Conservation (phyloP, 495 filamentous ascomycete genomes). For the Clohesyomyces aquaticus region DNA sequence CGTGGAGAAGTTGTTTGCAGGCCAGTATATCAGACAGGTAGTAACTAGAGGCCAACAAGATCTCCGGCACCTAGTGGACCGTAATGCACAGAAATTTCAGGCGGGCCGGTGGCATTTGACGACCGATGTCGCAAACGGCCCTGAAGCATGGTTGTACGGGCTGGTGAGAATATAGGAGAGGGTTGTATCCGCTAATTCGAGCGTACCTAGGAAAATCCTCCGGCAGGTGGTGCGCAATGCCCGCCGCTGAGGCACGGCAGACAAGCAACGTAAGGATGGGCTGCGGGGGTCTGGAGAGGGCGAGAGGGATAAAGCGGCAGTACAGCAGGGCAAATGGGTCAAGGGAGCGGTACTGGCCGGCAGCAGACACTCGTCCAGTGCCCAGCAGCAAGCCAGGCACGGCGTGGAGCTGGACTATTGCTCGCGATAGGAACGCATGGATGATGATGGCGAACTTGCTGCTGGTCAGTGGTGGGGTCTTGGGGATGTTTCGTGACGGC, state of each 20-base stretch:
- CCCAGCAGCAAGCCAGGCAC: conserved; percentile 24
- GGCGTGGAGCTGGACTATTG: conserved; percentile 9
- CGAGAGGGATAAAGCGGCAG: conserved; percentile 13
- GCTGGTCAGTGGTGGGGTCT: conserved; percentile 16
- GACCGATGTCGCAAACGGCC: conserved; percentile 42
- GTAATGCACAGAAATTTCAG: conserved; percentile 40
- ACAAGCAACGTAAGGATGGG: conserved; percentile 33
- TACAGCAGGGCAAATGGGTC: not conserved
- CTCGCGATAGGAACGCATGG: conserved; percentile 3
- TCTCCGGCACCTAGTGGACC: conserved; percentile 11
- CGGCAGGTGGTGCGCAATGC: conserved; percentile 29
- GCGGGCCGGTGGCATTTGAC: conserved; percentile 37
- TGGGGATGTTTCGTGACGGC: conserved; percentile 28
- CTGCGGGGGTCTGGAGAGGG: conserved; percentile 17
- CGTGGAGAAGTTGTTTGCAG: conserved; percentile 20
- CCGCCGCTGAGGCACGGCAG: conserved; percentile 31
- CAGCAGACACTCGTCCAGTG: not conserved
- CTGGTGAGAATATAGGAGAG: conserved; percentile 33
- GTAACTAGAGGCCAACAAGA: conserved; percentile 16
- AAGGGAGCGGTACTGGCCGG: not conserved
- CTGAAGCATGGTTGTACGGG: conserved; percentile 44
- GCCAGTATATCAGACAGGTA: conserved; percentile 31
- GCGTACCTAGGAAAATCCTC: conserved; percentile 27
- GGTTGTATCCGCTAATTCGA: conserved; percentile 42
- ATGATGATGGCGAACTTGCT: conserved; percentile 17